Evolutionary conservation across 805 yeast genomes (phyloP).

Genomic region (Metschnikowia borealis): DNA sequence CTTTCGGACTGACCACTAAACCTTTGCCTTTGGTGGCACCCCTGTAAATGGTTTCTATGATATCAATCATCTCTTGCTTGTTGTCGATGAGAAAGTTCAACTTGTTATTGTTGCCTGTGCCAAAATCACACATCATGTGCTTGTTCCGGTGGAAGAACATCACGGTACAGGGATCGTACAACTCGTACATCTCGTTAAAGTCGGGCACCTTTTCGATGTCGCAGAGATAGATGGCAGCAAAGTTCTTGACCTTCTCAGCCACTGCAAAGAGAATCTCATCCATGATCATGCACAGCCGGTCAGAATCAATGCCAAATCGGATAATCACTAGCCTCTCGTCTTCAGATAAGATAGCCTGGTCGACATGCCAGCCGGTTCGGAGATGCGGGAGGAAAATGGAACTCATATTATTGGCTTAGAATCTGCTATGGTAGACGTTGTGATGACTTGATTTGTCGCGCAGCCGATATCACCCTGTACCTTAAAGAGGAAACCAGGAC

Average conservation of each 20-base stretch:
- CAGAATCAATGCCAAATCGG: slow-evolving; percentile 79
- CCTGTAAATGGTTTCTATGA: slow-evolving; percentile 81
- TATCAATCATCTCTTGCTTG: slow-evolving; percentile 87
- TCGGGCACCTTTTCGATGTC: slow-evolving; percentile 88
- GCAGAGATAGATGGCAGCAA: slow-evolving; percentile 84
- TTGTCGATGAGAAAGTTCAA: slow-evolving; percentile 71
- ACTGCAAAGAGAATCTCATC: slow-evolving; percentile 79
- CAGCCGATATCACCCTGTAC: not conserved
- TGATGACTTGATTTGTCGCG: slow-evolving; percentile 1
- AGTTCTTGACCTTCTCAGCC: slow-evolving; percentile 80
- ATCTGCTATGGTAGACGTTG: not conserved
- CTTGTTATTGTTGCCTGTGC: slow-evolving; percentile 96
- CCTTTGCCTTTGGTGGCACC: slow-evolving; percentile 95
- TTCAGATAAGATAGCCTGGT: slow-evolving; percentile 91
- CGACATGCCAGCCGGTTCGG: slow-evolving; percentile 66
- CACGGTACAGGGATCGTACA: slow-evolving; percentile 83
- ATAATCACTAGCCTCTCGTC: slow-evolving; percentile 84
- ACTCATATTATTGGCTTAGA: slow-evolving; percentile 11
- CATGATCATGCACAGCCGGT: slow-evolving; percentile 80
- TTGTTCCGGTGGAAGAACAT: slow-evolving; percentile 93
- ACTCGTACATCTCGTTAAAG: slow-evolving; percentile 82
- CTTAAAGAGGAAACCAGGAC: not conserved
- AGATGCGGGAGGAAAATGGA: slow-evolving; percentile 21
- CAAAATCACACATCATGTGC: slow-evolving; percentile 98
- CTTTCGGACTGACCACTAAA: slow-evolving; percentile 78